Conservation (phyloP, 78 protist species). For the Chrysochromulina parva region DNA sequence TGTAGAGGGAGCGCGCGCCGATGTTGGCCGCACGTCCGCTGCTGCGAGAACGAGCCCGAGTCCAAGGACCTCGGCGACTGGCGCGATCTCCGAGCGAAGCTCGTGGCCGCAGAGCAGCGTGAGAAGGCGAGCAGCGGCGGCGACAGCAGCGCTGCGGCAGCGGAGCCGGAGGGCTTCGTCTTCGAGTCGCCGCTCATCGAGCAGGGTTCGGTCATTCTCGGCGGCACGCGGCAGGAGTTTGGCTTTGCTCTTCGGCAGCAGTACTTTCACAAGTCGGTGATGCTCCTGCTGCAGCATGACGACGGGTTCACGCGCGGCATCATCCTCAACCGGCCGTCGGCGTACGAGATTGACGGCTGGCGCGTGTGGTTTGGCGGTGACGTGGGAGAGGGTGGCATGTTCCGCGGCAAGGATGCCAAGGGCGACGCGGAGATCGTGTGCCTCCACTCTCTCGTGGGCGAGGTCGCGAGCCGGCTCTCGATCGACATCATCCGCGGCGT, state of each 20-base stretch:
- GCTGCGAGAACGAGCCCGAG: no score
- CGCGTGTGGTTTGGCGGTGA: background rate
- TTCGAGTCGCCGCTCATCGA: conserved; percentile 24
- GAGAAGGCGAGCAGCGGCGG: background rate
- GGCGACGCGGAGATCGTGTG: background rate
- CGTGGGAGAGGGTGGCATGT: background rate
- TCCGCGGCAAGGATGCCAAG: background rate
- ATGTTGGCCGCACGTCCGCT: no score
- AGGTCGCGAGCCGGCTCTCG: background rate
- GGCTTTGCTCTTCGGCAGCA: conserved; percentile 5
- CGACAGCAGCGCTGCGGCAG: background rate
- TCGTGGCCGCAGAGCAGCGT: background rate
- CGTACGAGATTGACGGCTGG: background rate
- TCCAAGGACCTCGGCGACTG: no score
- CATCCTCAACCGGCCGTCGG: conserved; percentile 17
- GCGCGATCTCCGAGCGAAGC: conserved; percentile 1
- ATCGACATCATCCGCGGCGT: background rate
- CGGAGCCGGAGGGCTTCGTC: background rate
- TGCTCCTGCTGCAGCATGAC: background rate
- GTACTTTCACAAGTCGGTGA: conserved; percentile 24
- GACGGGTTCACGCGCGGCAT: background rate
- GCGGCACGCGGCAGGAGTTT: background rate
- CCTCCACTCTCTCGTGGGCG: background rate
- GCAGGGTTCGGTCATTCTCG: conserved; percentile 12
- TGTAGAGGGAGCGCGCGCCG: no score